Conservation (phyloP, 2,329 filamentous ascomycete genomes). For the Ophiobolus disseminans region DNA sequence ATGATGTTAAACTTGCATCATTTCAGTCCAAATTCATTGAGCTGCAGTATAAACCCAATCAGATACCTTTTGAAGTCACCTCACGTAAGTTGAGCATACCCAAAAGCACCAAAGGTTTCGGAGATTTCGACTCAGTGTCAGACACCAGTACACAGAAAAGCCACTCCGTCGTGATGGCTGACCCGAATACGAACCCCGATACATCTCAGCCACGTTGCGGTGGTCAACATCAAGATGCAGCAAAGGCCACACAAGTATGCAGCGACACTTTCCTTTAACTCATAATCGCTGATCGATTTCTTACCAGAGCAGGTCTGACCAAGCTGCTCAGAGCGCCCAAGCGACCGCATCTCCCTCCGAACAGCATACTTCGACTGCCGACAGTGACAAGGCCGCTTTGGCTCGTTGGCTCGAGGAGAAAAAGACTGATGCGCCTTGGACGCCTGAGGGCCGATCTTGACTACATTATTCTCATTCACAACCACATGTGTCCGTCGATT, state of each 20-base stretch:
- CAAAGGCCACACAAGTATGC: conserved; percentile 8
- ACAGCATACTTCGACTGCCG: neutral
- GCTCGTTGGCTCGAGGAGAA: conserved; percentile 23
- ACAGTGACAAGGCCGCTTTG: conserved; percentile 10
- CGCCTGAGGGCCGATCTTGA: conserved; percentile 1
- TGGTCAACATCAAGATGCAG: conserved; percentile 8
- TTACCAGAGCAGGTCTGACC: conserved; percentile 6
- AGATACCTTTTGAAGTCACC: too few relatives aligned
- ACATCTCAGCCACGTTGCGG: conserved; percentile 24
- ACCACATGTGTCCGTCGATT: too few relatives aligned
- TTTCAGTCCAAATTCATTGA: too few relatives aligned
- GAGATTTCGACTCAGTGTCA: too few relatives aligned
- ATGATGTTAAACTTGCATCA: too few relatives aligned
- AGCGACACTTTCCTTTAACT: too few relatives aligned
- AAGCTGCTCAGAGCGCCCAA: neutral
- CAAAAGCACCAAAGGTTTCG: too few relatives aligned
- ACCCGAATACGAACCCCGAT: conserved; percentile 12
- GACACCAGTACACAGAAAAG: too few relatives aligned
- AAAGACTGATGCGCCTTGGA: conserved; percentile 4
- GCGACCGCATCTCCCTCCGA: neutral
- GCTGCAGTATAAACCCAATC: too few relatives aligned
- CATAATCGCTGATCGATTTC: conserved; percentile 1
- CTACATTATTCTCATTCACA: too few relatives aligned
- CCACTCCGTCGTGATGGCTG: conserved; percentile 16
- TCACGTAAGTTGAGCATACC: too few relatives aligned